Evolutionary conservation across 2,329 filamentous ascomycete species (phyloP), one percentile per base, ranked within the genome.

Genomic region (Botryotinia narcissicola): DNA sequence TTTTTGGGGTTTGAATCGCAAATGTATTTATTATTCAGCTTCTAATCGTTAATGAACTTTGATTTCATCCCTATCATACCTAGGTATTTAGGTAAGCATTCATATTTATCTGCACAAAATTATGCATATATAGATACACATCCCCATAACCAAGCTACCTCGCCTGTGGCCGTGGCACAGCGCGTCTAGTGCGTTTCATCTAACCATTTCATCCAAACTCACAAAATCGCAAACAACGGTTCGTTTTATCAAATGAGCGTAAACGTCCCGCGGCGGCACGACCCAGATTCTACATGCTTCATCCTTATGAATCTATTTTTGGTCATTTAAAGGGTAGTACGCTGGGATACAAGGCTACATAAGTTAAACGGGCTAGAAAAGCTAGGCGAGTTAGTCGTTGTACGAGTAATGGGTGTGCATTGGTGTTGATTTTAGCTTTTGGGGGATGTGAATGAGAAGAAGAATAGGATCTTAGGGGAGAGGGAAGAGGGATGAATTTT

Each of bases 101-200:
- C 29, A 22, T 32, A 44, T 32, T 22, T 32, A 8, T 35, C 18
- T 64, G 62, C 42, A 46, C 29, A 46, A 35, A 64, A 29, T 46
- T 46, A 46, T 64, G n/a, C 42, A 64, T 25, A 25, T 3, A 4
- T 63, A 35, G 35, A 5, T 35, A 63, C 57, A 29, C 18, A 32
- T 42, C 25, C 32, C 5, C 29, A 29, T 54, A 22, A 35, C 18
- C 57, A 59, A 20, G 18, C 29, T 10, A 35, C 18, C 18, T 60
- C 51, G 51, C n/a, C 51, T 57, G 51, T 57, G 42, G n/a, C n/a
- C 18, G 29, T 64, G n/a, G n/a, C n/a, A 48, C 29, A 48, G 63
- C 63, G 63, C 63, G 63, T 66, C 63, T 66, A 48, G 63, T 66
- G 63, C 63, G 63, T 66, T 66, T 66, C 42, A 66, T 12, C 44